These are phyloP conservation scores for Eucalyptus viminalis DNA, from an alignment of 345 rosid genomes.

Conservation along the genomic window DNA sequence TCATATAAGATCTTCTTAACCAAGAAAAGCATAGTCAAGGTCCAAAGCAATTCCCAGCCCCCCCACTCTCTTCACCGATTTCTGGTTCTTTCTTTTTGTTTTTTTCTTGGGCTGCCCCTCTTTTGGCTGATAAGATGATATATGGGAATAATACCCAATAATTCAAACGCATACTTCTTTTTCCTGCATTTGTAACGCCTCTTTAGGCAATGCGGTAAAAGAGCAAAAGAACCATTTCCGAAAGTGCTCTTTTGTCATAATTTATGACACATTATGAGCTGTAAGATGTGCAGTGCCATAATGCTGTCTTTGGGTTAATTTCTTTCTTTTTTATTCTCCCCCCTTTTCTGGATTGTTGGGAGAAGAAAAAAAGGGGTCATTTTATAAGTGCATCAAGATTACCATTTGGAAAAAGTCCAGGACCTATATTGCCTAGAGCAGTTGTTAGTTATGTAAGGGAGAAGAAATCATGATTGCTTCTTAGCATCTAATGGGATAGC, in stretches of 20 bases:
- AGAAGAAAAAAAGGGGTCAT: neutral
- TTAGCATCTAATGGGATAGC: neutral
- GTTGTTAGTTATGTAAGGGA: neutral
- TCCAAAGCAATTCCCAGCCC: constrained; percentile 20
- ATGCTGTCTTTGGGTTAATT: neutral
- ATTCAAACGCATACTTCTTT: neutral
- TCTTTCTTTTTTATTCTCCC: neutral
- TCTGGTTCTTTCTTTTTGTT: neutral
- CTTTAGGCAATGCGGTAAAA: neutral
- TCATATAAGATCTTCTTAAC: constrained; percentile 24
- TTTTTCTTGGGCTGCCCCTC: neutral
- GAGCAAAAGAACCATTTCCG: neutral
- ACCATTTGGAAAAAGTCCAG: neutral
- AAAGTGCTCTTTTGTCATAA: neutral
- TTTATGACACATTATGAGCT: neutral
- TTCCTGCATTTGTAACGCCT: neutral
- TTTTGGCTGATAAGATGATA: neutral
- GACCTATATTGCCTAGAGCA: neutral
- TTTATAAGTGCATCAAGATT: neutral
- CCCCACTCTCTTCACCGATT: neutral
- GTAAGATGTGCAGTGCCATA: neutral
- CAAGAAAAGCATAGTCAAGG: constrained; percentile 71
- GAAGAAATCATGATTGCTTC: neutral
- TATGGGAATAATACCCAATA: neutral
- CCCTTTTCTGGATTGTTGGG: neutral